A percentile compares a stretch with the other conserved stretches of the same genome.
Evolutionary conservation across 768 basidiomycete genomes (phyloP).

Genomic region (Russula dissimulans): DNA sequence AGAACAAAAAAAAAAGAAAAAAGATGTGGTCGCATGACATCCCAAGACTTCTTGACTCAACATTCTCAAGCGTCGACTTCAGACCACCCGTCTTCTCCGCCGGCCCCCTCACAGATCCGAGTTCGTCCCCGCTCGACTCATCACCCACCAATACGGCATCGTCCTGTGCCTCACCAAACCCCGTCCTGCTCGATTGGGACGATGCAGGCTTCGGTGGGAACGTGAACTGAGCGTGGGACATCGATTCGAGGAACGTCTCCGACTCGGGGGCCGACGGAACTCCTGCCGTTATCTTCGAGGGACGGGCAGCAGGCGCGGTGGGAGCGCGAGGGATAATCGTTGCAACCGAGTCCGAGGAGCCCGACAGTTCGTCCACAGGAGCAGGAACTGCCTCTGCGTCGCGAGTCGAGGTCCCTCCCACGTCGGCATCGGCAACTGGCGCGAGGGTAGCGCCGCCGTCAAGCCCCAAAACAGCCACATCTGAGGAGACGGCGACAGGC

Average conservation of each 20-base stretch:
- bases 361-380: neutral
- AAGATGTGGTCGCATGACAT: neutral
- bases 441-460: no score
- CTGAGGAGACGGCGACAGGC: neutral
- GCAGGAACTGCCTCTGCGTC: neutral
- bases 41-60: neutral
- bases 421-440: neutral
- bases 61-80: conserved; percentile 1
- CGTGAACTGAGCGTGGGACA: conserved; percentile 9
- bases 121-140: conserved; percentile 2
- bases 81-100: conserved; percentile 5
- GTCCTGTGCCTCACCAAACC: neutral
- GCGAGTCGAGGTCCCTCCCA: neutral
- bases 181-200: neutral
- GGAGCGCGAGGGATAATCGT: neutral
- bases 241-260: conserved; percentile 2
- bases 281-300: neutral
- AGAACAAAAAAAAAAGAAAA: no score
- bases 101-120: neutral
- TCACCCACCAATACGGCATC: conserved; percentile 3
- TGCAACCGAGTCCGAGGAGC: neutral
- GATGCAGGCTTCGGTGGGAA: conserved; percentile 6
- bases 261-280: neutral
- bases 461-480: neutral
- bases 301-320: neutral